A percentile compares a stretch with the other conserved stretches of the same genome.
Evolutionary conservation across 331 rosid genomes (phyloP).

Genomic region (Spiraea crenata): DNA sequence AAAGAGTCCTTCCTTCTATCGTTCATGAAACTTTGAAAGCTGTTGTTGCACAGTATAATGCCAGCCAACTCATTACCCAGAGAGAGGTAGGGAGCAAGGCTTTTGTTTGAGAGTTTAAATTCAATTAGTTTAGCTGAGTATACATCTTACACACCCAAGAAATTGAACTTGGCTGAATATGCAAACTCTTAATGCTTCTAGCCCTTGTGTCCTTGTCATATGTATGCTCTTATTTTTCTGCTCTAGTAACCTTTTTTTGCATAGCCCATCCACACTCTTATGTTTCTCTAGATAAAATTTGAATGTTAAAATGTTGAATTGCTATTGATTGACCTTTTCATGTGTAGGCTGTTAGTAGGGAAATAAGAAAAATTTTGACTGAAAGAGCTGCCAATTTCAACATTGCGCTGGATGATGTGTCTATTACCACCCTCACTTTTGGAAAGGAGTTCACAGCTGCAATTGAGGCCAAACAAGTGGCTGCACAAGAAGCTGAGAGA

Average conservation of each 20-base stretch:
- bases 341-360: conserved; percentile 78
- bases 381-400: conserved; percentile 86
- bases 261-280: neutral
- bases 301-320: neutral
- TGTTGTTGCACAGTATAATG: conserved; percentile 94
- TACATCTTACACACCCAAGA: neutral
- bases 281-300: neutral
- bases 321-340: conserved; percentile 17
- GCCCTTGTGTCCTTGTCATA: neutral
- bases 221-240: neutral
- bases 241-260: neutral
- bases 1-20: conserved; percentile 89
- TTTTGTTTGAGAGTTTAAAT: neutral
- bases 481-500: conserved; percentile 99
- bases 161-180: neutral
- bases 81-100: conserved; percentile 64
- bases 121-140: neutral
- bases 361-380: conserved; percentile 80
- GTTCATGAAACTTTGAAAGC: conserved; percentile 97
- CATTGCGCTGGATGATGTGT: conserved; percentile 91
- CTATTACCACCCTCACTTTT: conserved; percentile 79
- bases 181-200: neutral
- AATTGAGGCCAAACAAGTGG: conserved; percentile 98
- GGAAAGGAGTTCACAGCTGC: conserved; percentile 97
- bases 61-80: conserved; percentile 95